These are phyloP conservation scores for Raffaelea ambrosiae DNA, from an alignment of 2,329 filamentous ascomycete genomes.

Conservation along the genomic window DNA sequence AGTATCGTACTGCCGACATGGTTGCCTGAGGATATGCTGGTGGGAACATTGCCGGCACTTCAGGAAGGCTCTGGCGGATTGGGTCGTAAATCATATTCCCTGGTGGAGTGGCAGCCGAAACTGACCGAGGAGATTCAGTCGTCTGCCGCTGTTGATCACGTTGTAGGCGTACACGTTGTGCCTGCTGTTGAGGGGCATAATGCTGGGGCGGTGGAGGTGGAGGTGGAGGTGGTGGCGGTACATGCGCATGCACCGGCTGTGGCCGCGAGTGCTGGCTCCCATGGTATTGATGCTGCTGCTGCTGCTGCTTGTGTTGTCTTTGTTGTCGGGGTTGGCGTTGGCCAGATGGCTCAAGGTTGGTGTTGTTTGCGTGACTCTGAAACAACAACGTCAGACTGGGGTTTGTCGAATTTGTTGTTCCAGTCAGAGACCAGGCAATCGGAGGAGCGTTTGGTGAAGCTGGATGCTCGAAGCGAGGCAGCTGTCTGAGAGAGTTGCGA, in stretches of 20 bases:
- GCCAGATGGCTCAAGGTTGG: not conserved
- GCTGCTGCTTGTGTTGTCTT: not conserved
- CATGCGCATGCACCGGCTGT: no score
- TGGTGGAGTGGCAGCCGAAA: constrained; percentile 38
- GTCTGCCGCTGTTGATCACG: constrained; percentile 4
- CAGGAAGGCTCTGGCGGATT: constrained; percentile 46
- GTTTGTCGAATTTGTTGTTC: constrained; percentile 76
- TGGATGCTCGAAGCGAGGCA: constrained; percentile 35
- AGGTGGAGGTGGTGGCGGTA: no score
- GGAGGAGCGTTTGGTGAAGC: constrained; percentile 41
- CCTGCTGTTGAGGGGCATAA: constrained; percentile 5
- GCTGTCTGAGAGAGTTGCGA: constrained; percentile 31
- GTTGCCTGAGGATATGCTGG: constrained; percentile 40
- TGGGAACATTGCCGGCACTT: constrained; percentile 37
- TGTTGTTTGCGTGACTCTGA: constrained; percentile 38
- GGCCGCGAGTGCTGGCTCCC: constrained; percentile 1
- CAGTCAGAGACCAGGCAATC: constrained; percentile 82
- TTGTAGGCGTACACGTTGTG: not conserved
- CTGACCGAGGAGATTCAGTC: constrained; percentile 15
- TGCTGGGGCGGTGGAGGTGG: constrained; percentile 4
- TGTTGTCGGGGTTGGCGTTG: not conserved
- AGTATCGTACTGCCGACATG: constrained; percentile 38
- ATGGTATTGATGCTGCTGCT: constrained; percentile 1
- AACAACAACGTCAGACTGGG: constrained; percentile 79
- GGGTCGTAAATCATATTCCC: constrained; percentile 55